Conservation (phyloP, 2,329 filamentous ascomycete species). For the Alternaria novae-zelandiae region DNA sequence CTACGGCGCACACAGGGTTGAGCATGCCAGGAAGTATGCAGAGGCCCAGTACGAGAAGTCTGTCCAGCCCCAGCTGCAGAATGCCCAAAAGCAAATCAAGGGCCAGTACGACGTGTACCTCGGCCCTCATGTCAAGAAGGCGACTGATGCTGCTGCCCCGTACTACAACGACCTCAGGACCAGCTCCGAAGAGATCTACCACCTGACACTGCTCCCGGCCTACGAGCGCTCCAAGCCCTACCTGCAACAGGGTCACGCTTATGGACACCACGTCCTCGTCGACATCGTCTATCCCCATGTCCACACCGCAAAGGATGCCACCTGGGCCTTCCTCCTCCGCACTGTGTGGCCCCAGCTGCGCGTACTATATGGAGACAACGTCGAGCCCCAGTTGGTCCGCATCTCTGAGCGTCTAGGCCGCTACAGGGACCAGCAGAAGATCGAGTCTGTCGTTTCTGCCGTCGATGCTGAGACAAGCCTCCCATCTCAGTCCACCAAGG, state of each 20-base stretch:
- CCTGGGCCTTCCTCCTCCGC: conserved; percentile 73
- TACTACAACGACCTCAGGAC: conserved; percentile 73
- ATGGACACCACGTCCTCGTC: conserved; percentile 70
- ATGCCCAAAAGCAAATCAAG: conserved; percentile 66
- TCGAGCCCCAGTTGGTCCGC: conserved; percentile 91
- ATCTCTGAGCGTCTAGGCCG: conserved; percentile 88
- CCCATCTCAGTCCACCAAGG: conserved; percentile 22
- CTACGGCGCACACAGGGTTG: conserved; percentile 76
- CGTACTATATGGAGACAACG: conserved; percentile 84
- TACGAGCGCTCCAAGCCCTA: conserved; percentile 80
- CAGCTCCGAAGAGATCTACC: conserved; percentile 71
- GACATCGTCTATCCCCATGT: conserved; percentile 75
- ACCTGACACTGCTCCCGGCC: conserved; percentile 75
- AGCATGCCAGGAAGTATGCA: conserved; percentile 70
- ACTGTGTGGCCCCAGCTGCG: conserved; percentile 82
- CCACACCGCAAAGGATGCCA: conserved; percentile 72
- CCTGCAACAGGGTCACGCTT: conserved; percentile 69
- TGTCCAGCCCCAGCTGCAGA: conserved; percentile 75
- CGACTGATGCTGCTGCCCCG: conserved; percentile 65
- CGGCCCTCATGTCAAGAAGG: conserved; percentile 74
- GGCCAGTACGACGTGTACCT: conserved; percentile 73
- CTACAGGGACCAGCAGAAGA: conserved; percentile 69
- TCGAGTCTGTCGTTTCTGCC: conserved; percentile 65
- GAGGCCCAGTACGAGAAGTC: conserved; percentile 78
- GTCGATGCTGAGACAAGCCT: conserved; percentile 49